Base-by-base conservation (phyloP, 352 stramenopile species). In the Phytophthora pistaciae region DNA sequence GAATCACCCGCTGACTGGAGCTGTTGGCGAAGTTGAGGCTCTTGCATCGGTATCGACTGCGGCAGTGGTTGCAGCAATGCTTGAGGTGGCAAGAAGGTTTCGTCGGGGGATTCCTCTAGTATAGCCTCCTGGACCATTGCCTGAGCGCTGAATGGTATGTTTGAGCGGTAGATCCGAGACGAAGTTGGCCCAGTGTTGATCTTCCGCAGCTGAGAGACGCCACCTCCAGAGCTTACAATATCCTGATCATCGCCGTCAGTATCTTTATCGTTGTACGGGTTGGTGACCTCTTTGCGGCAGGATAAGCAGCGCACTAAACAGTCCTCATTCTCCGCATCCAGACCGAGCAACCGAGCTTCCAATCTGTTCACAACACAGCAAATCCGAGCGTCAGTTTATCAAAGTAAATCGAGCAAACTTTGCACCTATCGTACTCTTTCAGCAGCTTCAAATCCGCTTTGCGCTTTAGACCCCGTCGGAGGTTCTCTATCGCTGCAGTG, bases 271-370 rank as follows among this genome's bases (percentile, higher is more conserved):
- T 52, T 49, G 3, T 69, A 27, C 3, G 64, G 27, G 13, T 78
- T 75, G 5, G 67, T 48, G 7, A 93, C 75, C 60, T 93, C 85
- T 65, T 91, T 93, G 52, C 84, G 85, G 58, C 85, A 93, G 31
- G 85, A 91, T 13, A 93, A 68, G 36, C 85, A 91, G 0, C 85
- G 85, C 27, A 93, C 72, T 1, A 93, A 74, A 58, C 85, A 93
- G 56, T 93, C 85, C 58, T 93, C 84, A 13, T 70, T 74, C 21
- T 91, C 82, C 0, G 64, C 66, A 10, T 91, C 72, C 18, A 83
- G 70, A 0, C 82, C 82, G 11, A 90, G 72, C 18, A 91, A 60
- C 5, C 79, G 70, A 3, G 79, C 77, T 66, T 91, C 83, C 23
- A 93, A 68, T 52, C 85, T 93, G 46, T 53, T 53, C 20, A 20